A percentile compares a stretch with the other conserved stretches of the same genome.
Evolutionary conservation across 768 basidiomycete species (phyloP).

Genomic region (Amanita pallidorosea): DNA sequence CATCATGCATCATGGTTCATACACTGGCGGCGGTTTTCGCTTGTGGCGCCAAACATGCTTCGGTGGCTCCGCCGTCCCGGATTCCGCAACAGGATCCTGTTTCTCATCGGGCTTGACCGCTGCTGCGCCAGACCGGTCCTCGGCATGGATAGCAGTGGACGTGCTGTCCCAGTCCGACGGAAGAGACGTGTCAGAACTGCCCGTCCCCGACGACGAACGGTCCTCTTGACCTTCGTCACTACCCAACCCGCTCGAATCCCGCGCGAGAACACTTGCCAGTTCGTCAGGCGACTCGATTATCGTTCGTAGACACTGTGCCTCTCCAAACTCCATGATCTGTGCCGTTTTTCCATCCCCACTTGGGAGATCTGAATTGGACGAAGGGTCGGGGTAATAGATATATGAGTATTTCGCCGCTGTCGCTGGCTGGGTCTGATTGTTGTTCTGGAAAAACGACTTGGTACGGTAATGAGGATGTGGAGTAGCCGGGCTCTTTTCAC

Average conservation of each 20-base stretch:
- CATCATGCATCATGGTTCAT: not conserved
- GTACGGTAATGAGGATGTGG: not conserved
- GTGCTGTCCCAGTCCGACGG: too few relatives aligned
- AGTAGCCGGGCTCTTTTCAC: not conserved
- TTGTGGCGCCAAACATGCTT: not conserved
- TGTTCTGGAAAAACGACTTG: not conserved
- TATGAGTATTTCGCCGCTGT: not conserved
- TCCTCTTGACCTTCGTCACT: too few relatives aligned
- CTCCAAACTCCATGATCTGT: not conserved
- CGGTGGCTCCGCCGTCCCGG: too few relatives aligned
- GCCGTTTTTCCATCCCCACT: not conserved
- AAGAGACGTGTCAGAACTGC: too few relatives aligned
- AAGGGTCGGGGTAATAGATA: not conserved
- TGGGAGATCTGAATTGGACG: not conserved
- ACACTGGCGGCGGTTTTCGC: conserved; percentile 4
- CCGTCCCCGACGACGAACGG: too few relatives aligned
- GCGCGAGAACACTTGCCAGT: not conserved
- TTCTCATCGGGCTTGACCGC: too few relatives aligned
- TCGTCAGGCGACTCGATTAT: conserved; percentile 4
- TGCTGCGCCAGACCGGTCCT: too few relatives aligned
- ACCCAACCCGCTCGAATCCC: not conserved
- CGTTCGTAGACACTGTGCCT: not conserved
- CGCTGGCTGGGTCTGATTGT: not conserved
- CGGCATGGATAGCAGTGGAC: too few relatives aligned
- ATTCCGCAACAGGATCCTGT: too few relatives aligned